A percentile compares a stretch with the other conserved stretches of the same genome.
phyloP scores from a whole-genome alignment of 805 yeast genomes.

The Zygosaccharomyces siamensis region DNA sequence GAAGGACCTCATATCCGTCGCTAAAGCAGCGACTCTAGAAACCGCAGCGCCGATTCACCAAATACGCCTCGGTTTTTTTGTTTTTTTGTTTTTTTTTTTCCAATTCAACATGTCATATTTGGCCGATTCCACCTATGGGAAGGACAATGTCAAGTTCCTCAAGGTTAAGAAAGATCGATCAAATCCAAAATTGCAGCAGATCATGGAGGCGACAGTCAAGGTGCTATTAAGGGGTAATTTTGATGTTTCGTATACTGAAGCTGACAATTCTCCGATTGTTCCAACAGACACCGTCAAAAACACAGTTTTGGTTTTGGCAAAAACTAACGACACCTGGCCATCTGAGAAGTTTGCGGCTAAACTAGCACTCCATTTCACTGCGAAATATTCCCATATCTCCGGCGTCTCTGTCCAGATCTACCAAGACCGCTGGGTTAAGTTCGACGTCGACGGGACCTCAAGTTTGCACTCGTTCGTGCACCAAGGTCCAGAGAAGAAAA shows the following conservation, averaged over 20 bases:
- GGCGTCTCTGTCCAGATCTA: slow-evolving; percentile 63
- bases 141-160: slow-evolving; percentile 86
- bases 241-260: slow-evolving; percentile 76
- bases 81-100: neutral
- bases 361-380: slow-evolving; percentile 73
- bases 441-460: slow-evolving; percentile 62
- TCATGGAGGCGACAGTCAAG: slow-evolving; percentile 78
- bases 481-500: slow-evolving; percentile 78
- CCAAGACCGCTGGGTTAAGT: slow-evolving; percentile 79
- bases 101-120: slow-evolving; percentile 19
- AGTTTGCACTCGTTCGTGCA: slow-evolving; percentile 83
- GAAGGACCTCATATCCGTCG: neutral
- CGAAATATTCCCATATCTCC: slow-evolving; percentile 70
- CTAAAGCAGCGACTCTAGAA: too few relatives aligned
- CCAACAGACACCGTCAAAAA: slow-evolving; percentile 94
- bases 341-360: slow-evolving; percentile 86
- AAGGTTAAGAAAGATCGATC: slow-evolving; percentile 76
- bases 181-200: slow-evolving; percentile 71
- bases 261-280: slow-evolving; percentile 83
- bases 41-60: too few relatives aligned
- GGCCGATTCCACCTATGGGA: slow-evolving; percentile 70
- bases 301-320: slow-evolving; percentile 79
- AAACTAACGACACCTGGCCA: slow-evolving; percentile 80
- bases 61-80: neutral
- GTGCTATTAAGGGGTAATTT: slow-evolving; percentile 73